Evolutionary conservation across 2,329 filamentous ascomycete genomes (phyloP).

Genomic region (Botryotinia globosa): DNA sequence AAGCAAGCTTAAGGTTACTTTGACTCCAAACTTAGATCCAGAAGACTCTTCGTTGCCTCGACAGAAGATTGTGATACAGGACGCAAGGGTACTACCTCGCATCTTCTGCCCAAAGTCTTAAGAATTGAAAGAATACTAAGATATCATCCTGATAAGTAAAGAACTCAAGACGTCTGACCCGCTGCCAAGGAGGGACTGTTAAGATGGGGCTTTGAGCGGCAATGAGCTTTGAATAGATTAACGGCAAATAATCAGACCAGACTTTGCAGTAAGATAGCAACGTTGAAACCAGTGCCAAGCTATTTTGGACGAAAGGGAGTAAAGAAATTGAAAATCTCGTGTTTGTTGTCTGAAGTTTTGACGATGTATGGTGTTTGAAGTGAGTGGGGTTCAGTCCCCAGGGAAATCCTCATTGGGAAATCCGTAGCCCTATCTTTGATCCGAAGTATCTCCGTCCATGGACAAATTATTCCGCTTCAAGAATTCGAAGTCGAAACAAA

Average conservation of each 20-base stretch:
- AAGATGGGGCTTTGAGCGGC: background rate
- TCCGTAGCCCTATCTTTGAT: background rate
- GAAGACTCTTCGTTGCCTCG: background rate
- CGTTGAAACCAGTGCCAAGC: conserved; percentile 3
- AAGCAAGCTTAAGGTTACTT: background rate
- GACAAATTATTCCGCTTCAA: background rate
- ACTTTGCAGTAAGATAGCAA: background rate
- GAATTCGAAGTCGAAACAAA: background rate
- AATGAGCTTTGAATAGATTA: conserved; percentile 8
- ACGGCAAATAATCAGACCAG: background rate
- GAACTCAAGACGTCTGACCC: conserved; percentile 7
- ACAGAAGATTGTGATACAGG: background rate
- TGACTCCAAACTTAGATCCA: background rate
- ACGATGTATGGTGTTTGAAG: conserved; percentile 11
- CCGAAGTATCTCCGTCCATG: background rate
- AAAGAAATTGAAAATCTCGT: background rate
- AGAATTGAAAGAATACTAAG: background rate
- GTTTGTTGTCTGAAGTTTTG: conserved; percentile 14
- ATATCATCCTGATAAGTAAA: background rate
- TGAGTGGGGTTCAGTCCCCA: background rate
- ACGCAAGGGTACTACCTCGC: background rate
- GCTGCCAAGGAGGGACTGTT: background rate
- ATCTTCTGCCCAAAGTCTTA: background rate
- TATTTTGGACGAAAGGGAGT: background rate
- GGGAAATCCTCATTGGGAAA: background rate